phyloP scores from a whole-genome alignment of 805 yeast genomes.

The Wickerhamomyces tratensis region DNA sequence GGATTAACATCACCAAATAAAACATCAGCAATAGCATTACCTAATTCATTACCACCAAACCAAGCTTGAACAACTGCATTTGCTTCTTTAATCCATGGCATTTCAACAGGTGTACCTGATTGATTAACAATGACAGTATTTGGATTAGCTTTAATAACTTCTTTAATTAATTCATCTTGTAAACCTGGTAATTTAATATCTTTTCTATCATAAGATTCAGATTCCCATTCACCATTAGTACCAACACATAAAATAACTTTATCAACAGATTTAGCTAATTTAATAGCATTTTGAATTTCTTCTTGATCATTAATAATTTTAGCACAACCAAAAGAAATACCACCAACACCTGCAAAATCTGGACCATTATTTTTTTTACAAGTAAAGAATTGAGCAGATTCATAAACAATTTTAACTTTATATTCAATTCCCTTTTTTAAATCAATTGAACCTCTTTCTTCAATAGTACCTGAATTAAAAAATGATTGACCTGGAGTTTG shows the following conservation, averaged over 20 bases:
- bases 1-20: slow-evolving; percentile 53
- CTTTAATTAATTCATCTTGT: slow-evolving; percentile 36
- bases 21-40: slow-evolving; percentile 53
- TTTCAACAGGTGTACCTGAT: slow-evolving; percentile 52
- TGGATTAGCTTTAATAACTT: slow-evolving; percentile 37
- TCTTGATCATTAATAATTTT: slow-evolving; percentile 19
- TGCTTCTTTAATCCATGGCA: slow-evolving; percentile 41
- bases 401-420: slow-evolving; percentile 38
- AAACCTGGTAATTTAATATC: slow-evolving; percentile 41
- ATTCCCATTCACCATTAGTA: slow-evolving; percentile 46
- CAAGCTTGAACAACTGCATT: slow-evolving; percentile 43
- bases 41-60: slow-evolving; percentile 52
- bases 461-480: slow-evolving; percentile 46
- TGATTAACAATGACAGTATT: slow-evolving; percentile 47
- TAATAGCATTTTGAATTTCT: slow-evolving; percentile 33
- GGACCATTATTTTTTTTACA: slow-evolving; percentile 6
- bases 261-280: slow-evolving; percentile 39
- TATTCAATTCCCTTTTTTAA: slow-evolving; percentile 36
- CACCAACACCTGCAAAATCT: slow-evolving; percentile 25
- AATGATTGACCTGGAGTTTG: slow-evolving; percentile 41
- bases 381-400: slow-evolving; percentile 33
- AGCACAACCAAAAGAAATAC: slow-evolving; percentile 23
- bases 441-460: slow-evolving; percentile 28
- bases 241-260: slow-evolving; percentile 46
- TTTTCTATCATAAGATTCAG: slow-evolving; percentile 49